These are phyloP conservation scores for Berberis thunbergii DNA, from an alignment of 164 flowering plant species.

Conservation along the genomic window DNA sequence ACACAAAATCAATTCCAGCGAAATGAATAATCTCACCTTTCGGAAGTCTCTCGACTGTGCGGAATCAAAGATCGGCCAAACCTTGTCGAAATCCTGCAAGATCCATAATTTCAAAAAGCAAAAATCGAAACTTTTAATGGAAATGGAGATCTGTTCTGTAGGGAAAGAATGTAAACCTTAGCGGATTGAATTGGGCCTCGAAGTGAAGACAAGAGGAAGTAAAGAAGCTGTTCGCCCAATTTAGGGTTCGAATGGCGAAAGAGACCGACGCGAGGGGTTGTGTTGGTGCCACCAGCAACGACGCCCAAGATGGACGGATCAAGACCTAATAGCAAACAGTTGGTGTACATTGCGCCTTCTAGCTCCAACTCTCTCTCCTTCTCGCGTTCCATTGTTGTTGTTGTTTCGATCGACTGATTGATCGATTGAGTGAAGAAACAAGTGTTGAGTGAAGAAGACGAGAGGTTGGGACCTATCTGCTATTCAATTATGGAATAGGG, in stretches of 20 bases:
- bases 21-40: slow-evolving; percentile 40
- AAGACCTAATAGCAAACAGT: slow-evolving; percentile 83
- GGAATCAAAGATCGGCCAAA: slow-evolving; percentile 99
- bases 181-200: slow-evolving; percentile 93
- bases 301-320: slow-evolving; percentile 76
- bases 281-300: slow-evolving; percentile 34
- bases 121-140: not conserved
- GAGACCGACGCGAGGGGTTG: slow-evolving; percentile 68
- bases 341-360: slow-evolving; percentile 98
- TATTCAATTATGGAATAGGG: no score
- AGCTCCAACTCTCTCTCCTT: slow-evolving; percentile 95
- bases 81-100: slow-evolving; percentile 95
- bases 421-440: no score
- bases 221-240: slow-evolving; percentile 91
- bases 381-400: slow-evolving; percentile 86
- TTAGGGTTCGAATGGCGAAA: slow-evolving; percentile 99
- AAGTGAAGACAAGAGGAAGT: slow-evolving; percentile 88
- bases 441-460: no score
- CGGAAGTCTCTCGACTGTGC: slow-evolving; percentile 94
- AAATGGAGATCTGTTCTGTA: slow-evolving; percentile 5
- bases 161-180: slow-evolving; percentile 31
- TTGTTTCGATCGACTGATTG: slow-evolving; percentile 3
- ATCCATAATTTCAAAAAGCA: slow-evolving; percentile 19
- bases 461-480: no score
- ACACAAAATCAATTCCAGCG: slow-evolving; percentile 5